A percentile compares a stretch with the other conserved stretches of the same genome.
These are phyloP conservation scores for Calocybe gangraenosa DNA, from an alignment of 768 basidiomycete genomes.

Conservation along the genomic window DNA sequence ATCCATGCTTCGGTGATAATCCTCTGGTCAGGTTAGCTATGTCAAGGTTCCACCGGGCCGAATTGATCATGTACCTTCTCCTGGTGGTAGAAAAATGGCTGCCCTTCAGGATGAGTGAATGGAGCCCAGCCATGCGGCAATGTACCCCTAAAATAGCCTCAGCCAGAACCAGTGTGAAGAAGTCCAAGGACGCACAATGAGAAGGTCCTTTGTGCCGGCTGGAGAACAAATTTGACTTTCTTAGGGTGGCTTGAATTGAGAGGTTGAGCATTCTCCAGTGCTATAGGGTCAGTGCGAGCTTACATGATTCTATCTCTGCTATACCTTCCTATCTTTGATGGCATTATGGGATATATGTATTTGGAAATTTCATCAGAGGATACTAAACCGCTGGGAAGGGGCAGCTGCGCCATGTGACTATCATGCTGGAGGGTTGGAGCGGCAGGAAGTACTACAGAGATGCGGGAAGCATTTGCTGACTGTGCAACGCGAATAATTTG, in stretches of 20 bases:
- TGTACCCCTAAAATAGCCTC: background rate
- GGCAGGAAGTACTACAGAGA: too few relatives aligned
- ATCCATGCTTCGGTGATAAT: constrained; percentile 12
- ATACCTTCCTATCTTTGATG: background rate
- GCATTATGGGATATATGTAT: background rate
- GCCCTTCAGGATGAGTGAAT: constrained; percentile 10
- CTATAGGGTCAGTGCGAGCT: background rate
- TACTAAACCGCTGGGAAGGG: too few relatives aligned
- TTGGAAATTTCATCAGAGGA: background rate
- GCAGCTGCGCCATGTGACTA: too few relatives aligned
- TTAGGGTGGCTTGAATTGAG: background rate
- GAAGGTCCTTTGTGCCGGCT: background rate
- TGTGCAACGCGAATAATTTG: too few relatives aligned
- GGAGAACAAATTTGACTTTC: background rate
- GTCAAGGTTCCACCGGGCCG: background rate
- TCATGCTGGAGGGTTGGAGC: too few relatives aligned
- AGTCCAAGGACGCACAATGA: background rate
- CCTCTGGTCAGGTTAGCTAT: background rate
- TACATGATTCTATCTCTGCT: background rate
- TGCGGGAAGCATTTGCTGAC: too few relatives aligned
- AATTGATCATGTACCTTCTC: background rate
- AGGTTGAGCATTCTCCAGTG: background rate
- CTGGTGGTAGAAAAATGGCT: constrained; percentile 10
- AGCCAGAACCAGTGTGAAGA: background rate
- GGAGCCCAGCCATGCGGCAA: constrained; percentile 9